Conservation (phyloP, 116 monocot species). For the Posidonia oceanica region DNA sequence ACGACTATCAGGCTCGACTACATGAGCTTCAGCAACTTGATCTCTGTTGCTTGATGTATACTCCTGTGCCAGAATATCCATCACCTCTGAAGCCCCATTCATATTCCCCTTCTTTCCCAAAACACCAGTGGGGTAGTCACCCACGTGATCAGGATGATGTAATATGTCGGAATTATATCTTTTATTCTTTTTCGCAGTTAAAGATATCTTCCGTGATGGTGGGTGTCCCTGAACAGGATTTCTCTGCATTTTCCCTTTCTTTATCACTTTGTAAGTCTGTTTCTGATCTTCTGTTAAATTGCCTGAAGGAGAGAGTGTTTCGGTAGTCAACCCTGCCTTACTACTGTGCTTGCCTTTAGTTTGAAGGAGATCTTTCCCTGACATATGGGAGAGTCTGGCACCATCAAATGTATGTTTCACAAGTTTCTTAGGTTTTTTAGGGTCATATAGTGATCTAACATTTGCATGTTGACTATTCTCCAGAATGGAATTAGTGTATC, state of each 20-base stretch:
- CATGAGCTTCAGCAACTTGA: constrained; percentile 10
- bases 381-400: constrained; percentile 1
- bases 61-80: background rate
- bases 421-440: constrained; percentile 24
- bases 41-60: constrained; percentile 12
- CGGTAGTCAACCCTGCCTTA: constrained; percentile 11
- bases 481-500: constrained; percentile 5
- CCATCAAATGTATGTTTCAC: constrained; percentile 15
- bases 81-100: constrained; percentile 9
- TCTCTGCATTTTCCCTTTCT: constrained; percentile 11
- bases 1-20: constrained; percentile 12
- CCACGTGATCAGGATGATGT: constrained; percentile 10
- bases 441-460: constrained; percentile 24
- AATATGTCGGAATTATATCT: constrained; percentile 9
- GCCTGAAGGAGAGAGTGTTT: background rate
- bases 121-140: constrained; percentile 19
- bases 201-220: constrained; percentile 7
- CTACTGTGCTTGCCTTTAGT: constrained; percentile 22
- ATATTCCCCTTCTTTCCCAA: constrained; percentile 14
- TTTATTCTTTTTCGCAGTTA: constrained; percentile 32
- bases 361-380: constrained; percentile 10
- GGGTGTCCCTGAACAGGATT: constrained; percentile 12
- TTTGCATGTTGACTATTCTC: constrained; percentile 6
- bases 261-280: constrained; percentile 8
- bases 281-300: constrained; percentile 4